Conservation (phyloP, 1,284 basidiomycete species). For the Cryptococcus floricola region DNA sequence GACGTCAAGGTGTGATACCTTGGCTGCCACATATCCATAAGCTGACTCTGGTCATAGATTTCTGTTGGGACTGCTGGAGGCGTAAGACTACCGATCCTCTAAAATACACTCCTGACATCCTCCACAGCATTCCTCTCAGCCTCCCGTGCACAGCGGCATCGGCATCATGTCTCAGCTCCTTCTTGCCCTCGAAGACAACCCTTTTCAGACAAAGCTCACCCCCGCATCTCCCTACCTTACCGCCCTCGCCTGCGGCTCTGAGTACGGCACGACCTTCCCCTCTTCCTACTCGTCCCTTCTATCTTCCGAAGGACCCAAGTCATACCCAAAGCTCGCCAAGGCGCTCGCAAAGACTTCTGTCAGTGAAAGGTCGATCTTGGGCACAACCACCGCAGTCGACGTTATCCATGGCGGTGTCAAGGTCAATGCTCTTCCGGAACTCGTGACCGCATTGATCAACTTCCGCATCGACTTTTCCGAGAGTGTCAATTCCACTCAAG, state of each 20-base stretch:
- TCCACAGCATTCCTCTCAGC: slow-evolving; percentile 49
- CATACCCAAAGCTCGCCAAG: slow-evolving; percentile 47
- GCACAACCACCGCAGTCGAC: slow-evolving; percentile 44
- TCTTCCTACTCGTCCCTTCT: slow-evolving; percentile 34
- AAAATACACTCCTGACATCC: neutral
- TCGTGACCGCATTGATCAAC: slow-evolving; percentile 41
- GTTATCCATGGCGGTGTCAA: slow-evolving; percentile 43
- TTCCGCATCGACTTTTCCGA: slow-evolving; percentile 48
- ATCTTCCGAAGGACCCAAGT: slow-evolving; percentile 24
- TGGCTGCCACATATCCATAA: neutral
- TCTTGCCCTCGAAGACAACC: slow-evolving; percentile 46
- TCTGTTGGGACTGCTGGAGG: slow-evolving; percentile 46
- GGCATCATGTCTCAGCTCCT: slow-evolving; percentile 50
- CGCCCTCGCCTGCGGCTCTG: slow-evolving; percentile 49
- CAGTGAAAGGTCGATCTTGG: slow-evolving; percentile 22
- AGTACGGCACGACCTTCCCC: slow-evolving; percentile 44
- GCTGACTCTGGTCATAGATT: slow-evolving; percentile 18
- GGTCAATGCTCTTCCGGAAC: slow-evolving; percentile 38
- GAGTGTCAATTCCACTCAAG: slow-evolving; percentile 32
- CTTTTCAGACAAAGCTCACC: slow-evolving; percentile 44
- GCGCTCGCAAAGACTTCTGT: slow-evolving; percentile 28
- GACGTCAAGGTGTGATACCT: slow-evolving; percentile 29
- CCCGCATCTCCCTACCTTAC: slow-evolving; percentile 48
- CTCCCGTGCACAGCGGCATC: slow-evolving; percentile 51
- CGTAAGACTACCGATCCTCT: slow-evolving; percentile 17